phyloP scores from a whole-genome alignment of 31 red algal species.

The Bonnemaisonia californica region DNA sequence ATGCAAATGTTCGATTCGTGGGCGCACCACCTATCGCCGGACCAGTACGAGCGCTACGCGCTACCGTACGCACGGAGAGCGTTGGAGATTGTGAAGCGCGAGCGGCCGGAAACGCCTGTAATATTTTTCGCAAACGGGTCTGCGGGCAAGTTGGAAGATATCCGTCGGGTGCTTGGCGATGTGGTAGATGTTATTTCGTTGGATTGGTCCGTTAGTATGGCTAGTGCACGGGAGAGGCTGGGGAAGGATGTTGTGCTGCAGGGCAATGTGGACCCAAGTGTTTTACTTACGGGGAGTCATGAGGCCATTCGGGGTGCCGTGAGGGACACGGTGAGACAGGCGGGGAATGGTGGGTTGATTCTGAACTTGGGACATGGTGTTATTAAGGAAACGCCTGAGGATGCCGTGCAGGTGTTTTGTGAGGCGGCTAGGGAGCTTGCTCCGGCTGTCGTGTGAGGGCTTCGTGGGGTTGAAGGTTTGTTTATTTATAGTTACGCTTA shows the following conservation, averaged over 20 bases:
- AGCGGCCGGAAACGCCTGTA: slow-evolving; percentile 48
- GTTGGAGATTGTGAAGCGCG: slow-evolving; percentile 21
- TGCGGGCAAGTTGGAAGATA: slow-evolving; percentile 58
- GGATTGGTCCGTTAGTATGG: slow-evolving; percentile 76
- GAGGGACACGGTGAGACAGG: slow-evolving; percentile 38
- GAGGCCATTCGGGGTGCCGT: slow-evolving; percentile 40
- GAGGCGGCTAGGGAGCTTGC: slow-evolving; percentile 49
- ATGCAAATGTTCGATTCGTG: slow-evolving; percentile 94
- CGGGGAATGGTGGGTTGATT: slow-evolving; percentile 65
- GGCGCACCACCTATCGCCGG: slow-evolving; percentile 80
- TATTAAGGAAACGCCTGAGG: slow-evolving; percentile 72
- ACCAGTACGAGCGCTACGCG: slow-evolving; percentile 61
- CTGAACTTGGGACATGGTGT: slow-evolving; percentile 90
- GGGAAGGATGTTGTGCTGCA: slow-evolving; percentile 56
- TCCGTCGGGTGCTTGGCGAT: slow-evolving; percentile 36
- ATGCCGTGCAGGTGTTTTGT: slow-evolving; percentile 62
- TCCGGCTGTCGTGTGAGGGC: background rate
- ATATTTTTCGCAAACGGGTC: slow-evolving; percentile 82
- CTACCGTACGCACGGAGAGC: slow-evolving; percentile 45
- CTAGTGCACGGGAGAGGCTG: slow-evolving; percentile 45
- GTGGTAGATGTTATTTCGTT: slow-evolving; percentile 49
- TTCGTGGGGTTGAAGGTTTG: too few species aligned
- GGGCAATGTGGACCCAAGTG: slow-evolving; percentile 83
- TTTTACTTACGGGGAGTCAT: slow-evolving; percentile 38
- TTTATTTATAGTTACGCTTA: background rate